Conservation (phyloP, 768 basidiomycete species). For the Nevesoporus exiguus region DNA sequence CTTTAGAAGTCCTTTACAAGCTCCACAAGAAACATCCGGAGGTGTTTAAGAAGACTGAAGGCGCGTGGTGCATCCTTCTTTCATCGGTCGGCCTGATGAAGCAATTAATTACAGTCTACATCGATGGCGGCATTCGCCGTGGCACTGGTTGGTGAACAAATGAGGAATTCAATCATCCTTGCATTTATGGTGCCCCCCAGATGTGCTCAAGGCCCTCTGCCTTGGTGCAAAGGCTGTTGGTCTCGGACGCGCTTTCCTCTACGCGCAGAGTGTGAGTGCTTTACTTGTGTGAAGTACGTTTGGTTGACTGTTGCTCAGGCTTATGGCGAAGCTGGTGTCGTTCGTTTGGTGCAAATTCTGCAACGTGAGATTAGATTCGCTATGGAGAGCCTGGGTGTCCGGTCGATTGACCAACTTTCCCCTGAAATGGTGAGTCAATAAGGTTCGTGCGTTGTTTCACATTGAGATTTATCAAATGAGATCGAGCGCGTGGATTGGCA, state of each 20-base stretch:
- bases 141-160: constrained; percentile 58
- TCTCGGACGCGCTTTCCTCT: constrained; percentile 81
- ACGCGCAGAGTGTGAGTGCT: constrained; percentile 69
- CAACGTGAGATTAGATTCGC: constrained; percentile 73
- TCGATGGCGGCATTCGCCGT: constrained; percentile 73
- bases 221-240: constrained; percentile 87
- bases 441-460: neutral
- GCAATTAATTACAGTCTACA: constrained; percentile 54
- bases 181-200: constrained; percentile 30
- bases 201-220: constrained; percentile 87
- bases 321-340: constrained; percentile 69
- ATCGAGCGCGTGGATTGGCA: constrained; percentile 70
- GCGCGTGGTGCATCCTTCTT: constrained; percentile 27
- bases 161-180: neutral
- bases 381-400: constrained; percentile 75
- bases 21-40: constrained; percentile 72
- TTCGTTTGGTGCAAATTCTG: constrained; percentile 62
- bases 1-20: constrained; percentile 73
- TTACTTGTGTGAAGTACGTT: neutral
- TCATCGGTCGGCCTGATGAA: constrained; percentile 3
- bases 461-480: constrained; percentile 30
- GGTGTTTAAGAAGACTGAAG: constrained; percentile 69
- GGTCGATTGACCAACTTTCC: constrained; percentile 57
- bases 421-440: constrained; percentile 64
- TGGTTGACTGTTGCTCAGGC: constrained; percentile 43